Evolutionary conservation across 2,329 filamentous ascomycete genomes (phyloP), one percentile per base, ranked within the genome.

Genomic region (Emmonsia crescens): DNA sequence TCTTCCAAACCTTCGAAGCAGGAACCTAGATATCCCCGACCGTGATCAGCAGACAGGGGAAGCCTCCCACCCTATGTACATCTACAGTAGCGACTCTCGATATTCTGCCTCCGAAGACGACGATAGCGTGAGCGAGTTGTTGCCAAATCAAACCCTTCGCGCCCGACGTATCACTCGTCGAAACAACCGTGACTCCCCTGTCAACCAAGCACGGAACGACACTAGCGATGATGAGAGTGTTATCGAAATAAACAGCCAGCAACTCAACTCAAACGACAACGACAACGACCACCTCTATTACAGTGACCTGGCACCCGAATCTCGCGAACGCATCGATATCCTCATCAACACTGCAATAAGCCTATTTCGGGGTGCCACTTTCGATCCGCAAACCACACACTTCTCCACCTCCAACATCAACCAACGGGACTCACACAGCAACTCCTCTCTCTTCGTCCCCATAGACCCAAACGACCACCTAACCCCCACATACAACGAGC

Each of bases 321-420:
- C 33, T 31, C 51, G 60, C 27, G 48, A 46, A 33, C 58, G 58
- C 8, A 63, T 63, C 51, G 60, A 63, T 27, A 36, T 42, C 29
- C 61, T 63, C 36, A 55, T 63, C 14, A 52, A 27, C 31, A 52
- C 61, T 4, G 61, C 61, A 21, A n/a, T 21, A n/a, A 52, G 10
- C 49, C 29, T 31, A 48, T 48, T 48, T 24, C 21, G 27, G 21
- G 46, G 2, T 27, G 14, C 48, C 12, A 16, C 12, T 21, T 52
- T 44, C 16, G 5, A 36, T 29, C 10, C 8, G 38, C 21, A 21
- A 33, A 10, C 31, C 5, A 16, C 49, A 9, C 2, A 12, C 16
- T 12, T 14, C 5, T 2, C 49, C 27, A n/a, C 49, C 56, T 27
- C 56, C 38, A 16, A 42, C 14, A 12, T 36, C 31, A 46, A 36